Evolutionary conservation across 2,329 filamentous ascomycete species (phyloP), one percentile per base, ranked within the genome.

Genomic region (Lecanicillium sp.): DNA sequence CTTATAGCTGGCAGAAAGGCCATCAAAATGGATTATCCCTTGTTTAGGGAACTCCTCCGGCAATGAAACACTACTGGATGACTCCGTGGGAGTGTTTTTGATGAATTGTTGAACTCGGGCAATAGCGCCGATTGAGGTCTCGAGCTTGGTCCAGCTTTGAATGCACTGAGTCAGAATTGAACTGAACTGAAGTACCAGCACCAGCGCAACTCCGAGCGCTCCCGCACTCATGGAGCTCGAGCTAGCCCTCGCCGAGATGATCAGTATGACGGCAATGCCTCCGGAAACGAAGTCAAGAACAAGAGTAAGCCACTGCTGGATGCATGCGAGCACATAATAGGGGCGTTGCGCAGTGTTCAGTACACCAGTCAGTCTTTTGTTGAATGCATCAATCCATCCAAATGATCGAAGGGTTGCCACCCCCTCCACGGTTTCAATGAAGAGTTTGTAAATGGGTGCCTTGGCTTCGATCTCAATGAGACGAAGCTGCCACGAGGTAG

Each of bases 281-380:
- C 68, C 62, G 1, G 71, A 64, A 4, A 52, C 30, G 3, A 74
- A 47, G 41, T 72, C 67, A 9, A 74, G 47, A 1, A 69, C 65
- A 1, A 74, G 49, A 0, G 57, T 63, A 1, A 73, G 53, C 68
- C 70, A 74, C 17, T 64, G 55, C 43, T 74, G 71, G 11, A 72
- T 64, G 17, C 62, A 61, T 37, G 59, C 66, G 9, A 72, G 56
- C 7, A 72, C 52, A 41, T 74, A 58, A 11, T 46, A 52, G 1
- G 54, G 54, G 12, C 48, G 42, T 20, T 57, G 55, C 1, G 54
- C 55, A 1, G 33, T 36, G 34, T 46, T 69, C 7, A 75, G 57
- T 35, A 42, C 44, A 29, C 27, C 30, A 22, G 20, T 20, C 18
- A 46, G 44, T 4, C 48, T 46, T 9, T 48, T 37, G 7, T 44